Percentiles rank a stretch among this genome's conserved stretches.
These are phyloP conservation scores for Huntiella savannae DNA, from an alignment of 2,329 filamentous ascomycete species.

Conservation along the genomic window DNA sequence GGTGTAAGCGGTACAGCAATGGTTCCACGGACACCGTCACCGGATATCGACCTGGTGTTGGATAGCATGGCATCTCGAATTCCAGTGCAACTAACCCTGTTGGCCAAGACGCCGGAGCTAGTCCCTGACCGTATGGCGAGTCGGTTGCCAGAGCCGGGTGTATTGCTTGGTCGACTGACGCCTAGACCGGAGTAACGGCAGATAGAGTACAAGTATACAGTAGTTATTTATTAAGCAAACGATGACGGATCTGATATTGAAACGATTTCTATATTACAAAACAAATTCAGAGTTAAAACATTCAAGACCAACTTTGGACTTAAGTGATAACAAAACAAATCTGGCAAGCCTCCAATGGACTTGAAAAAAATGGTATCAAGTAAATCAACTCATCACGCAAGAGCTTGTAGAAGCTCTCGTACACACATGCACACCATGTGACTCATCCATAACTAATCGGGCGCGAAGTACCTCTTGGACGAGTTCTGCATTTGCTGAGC, in stretches of 20 bases:
- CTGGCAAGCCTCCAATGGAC: too few relatives aligned
- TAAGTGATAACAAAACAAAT: too few relatives aligned
- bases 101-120: constrained; percentile 38
- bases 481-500: constrained; percentile 46
- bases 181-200: constrained; percentile 25
- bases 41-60: constrained; percentile 18
- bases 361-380: too few relatives aligned
- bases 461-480: constrained; percentile 54
- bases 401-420: too few relatives aligned
- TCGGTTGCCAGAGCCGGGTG: constrained; percentile 30
- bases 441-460: constrained; percentile 26
- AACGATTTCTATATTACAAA: background rate
- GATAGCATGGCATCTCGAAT: constrained; percentile 10
- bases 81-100: constrained; percentile 24
- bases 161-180: constrained; percentile 25
- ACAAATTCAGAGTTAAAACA: background rate
- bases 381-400: too few relatives aligned
- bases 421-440: too few relatives aligned
- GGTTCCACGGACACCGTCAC: constrained; percentile 25
- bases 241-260: constrained; percentile 3
- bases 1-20: constrained; percentile 13
- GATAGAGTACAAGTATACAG: background rate
- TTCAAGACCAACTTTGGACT: too few relatives aligned
- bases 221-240: constrained; percentile 1
- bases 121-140: constrained; percentile 44